These are phyloP conservation scores for Ziziphus jujuba DNA, from an alignment of 306 rosid species.

Conservation along the genomic window DNA sequence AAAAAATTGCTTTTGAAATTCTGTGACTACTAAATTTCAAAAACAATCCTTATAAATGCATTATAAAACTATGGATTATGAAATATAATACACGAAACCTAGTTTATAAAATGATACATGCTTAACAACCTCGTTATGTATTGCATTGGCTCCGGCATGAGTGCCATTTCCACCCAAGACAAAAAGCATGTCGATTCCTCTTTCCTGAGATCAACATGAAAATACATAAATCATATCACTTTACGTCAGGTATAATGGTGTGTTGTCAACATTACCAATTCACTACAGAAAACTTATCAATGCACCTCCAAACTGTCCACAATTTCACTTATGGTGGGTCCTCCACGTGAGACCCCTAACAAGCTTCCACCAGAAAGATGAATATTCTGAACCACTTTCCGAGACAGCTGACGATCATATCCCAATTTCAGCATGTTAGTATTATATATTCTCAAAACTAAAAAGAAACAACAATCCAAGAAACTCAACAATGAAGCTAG, in stretches of 20 bases:
- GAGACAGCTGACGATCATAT: slow-evolving; percentile 63
- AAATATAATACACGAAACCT: slow-evolving; percentile 11
- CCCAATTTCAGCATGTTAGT: slow-evolving; percentile 22
- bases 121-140: slow-evolving; percentile 80
- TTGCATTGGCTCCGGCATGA: slow-evolving; percentile 96
- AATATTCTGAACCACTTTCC: slow-evolving; percentile 93
- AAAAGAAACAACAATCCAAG: slow-evolving; percentile 13
- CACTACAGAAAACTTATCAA: slow-evolving; percentile 22
- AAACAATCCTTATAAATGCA: background rate
- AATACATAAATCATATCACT: slow-evolving; percentile 18
- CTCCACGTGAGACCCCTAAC: slow-evolving; percentile 98
- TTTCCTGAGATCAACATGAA: slow-evolving; percentile 55
- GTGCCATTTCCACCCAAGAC: slow-evolving; percentile 99
- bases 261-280: slow-evolving; percentile 4
- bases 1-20: background rate
- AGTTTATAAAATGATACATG: slow-evolving; percentile 17
- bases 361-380: slow-evolving; percentile 99
- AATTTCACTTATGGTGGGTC: slow-evolving; percentile 66
- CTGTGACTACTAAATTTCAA: background rate
- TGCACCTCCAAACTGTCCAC: slow-evolving; percentile 83
- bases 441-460: background rate
- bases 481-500: slow-evolving; percentile 1
- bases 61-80: slow-evolving; percentile 9
- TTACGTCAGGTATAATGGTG: slow-evolving; percentile 14
- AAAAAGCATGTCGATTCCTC: slow-evolving; percentile 96